Percentiles rank a stretch among this genome's conserved stretches.
Evolutionary conservation across 148 eudicot species (phyloP).

Genomic region (Limonium bicolor): DNA sequence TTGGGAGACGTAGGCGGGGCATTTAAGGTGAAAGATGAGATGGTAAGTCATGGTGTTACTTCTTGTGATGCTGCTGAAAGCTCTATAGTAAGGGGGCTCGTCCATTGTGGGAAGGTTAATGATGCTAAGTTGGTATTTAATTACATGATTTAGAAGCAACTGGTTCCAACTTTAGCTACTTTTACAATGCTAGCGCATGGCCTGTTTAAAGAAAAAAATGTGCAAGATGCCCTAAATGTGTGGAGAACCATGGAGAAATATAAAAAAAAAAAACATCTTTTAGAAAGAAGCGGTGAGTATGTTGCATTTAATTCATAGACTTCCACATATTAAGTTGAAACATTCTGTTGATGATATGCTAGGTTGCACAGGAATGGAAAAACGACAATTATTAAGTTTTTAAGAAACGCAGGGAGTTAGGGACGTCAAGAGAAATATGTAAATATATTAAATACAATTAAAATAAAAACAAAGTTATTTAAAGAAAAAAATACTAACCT

Average conservation of each 20-base stretch:
- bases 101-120: conserved; percentile 39
- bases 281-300: too few relatives aligned
- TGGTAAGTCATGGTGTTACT: conserved; percentile 35
- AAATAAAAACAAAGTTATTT: too few relatives aligned
- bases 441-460: too few relatives aligned
- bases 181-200: conserved; percentile 71
- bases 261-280: too few relatives aligned
- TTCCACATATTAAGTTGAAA: too few relatives aligned
- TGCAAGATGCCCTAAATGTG: conserved; percentile 38
- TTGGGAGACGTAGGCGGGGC: conserved; percentile 51
- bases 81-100: conserved; percentile 74
- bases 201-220: conserved; percentile 39
- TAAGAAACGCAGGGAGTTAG: too few relatives aligned
- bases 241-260: conserved; percentile 43
- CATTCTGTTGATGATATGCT: too few relatives aligned
- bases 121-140: conserved; percentile 53
- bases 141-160: conserved; percentile 34
- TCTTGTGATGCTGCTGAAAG: conserved; percentile 39
- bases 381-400: too few relatives aligned
- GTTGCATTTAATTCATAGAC: too few relatives aligned
- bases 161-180: conserved; percentile 56
- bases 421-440: too few relatives aligned
- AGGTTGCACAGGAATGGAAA: too few relatives aligned
- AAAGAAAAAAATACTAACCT: too few relatives aligned
- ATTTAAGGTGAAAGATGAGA: conserved; percentile 49